Percentiles rank a stretch among this genome's conserved stretches.
phyloP scores from a whole-genome alignment of 78 protist species.

The Dictyostelium intermedium region DNA sequence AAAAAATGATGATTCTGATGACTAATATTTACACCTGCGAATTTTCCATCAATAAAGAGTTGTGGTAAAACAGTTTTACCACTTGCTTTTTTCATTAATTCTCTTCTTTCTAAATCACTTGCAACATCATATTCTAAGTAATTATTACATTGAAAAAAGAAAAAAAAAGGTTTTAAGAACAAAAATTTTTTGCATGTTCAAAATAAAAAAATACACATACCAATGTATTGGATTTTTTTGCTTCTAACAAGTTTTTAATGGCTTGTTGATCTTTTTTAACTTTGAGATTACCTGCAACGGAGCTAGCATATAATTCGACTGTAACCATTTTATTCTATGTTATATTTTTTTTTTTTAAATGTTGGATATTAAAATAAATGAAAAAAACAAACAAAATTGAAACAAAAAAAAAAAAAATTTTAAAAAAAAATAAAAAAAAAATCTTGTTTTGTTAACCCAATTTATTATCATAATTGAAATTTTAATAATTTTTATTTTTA shows the following conservation, averaged over 20 bases:
- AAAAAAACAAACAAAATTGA: neutral
- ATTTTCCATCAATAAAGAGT: constrained; percentile 54
- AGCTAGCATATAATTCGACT: constrained; percentile 30
- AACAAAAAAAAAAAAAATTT: neutral
- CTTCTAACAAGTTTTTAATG: constrained; percentile 51
- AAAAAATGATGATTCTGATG: neutral
- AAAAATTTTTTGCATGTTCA: no score
- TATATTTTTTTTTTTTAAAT: neutral
- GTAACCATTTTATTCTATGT: neutral
- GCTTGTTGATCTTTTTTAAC: constrained; percentile 71
- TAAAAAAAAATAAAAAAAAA: constrained; percentile 12
- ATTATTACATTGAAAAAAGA: neutral
- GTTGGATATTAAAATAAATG: neutral
- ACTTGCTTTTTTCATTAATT: constrained; percentile 39
- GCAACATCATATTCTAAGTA: constrained; percentile 73
- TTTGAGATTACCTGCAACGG: constrained; percentile 54
- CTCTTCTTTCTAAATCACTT: constrained; percentile 46
- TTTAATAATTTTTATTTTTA: neutral
- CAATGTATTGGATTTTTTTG: constrained; percentile 58
- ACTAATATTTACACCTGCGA: constrained; percentile 31
- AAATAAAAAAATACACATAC: constrained; percentile 15
- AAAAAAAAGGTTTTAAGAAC: neutral
- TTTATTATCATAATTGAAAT: neutral
- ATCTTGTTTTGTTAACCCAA: neutral
- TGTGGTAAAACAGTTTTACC: constrained; percentile 60